phyloP scores from a whole-genome alignment of 225 moss, liverwort and hornwort genomes.

The Pseudisothecium myosuroides region DNA sequence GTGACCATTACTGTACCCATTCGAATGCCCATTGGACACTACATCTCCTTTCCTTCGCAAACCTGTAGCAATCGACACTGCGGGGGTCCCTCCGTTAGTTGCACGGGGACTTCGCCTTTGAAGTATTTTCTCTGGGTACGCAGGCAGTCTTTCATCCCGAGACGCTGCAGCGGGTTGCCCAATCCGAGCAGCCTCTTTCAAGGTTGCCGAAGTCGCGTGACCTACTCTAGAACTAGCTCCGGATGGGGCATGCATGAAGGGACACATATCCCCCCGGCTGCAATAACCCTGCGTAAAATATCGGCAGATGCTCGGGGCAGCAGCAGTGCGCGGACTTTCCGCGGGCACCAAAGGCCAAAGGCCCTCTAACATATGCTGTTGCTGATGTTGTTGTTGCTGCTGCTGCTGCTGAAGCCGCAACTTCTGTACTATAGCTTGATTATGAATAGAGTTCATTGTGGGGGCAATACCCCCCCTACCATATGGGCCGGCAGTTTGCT shows the following conservation, averaged over 20 bases:
- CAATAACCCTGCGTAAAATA: constrained; percentile 90
- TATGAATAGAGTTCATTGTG: constrained; percentile 49
- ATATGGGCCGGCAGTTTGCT: constrained; percentile 38
- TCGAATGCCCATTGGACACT: constrained; percentile 31
- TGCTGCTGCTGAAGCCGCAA: constrained; percentile 38
- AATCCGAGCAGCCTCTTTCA: constrained; percentile 38
- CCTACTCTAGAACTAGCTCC: constrained; percentile 32
- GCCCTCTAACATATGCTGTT: constrained; percentile 41
- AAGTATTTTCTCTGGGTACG: constrained; percentile 58
- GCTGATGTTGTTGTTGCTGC: constrained; percentile 26
- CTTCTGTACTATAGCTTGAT: constrained; percentile 24
- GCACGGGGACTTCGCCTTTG: constrained; percentile 59
- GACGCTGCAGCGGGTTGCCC: constrained; percentile 20
- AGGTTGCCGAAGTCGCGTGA: constrained; percentile 21
- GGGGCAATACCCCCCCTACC: constrained; percentile 56
- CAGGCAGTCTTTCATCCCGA: constrained; percentile 57
- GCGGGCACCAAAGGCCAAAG: constrained; percentile 34
- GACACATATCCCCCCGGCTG: constrained; percentile 92
- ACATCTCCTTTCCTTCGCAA: constrained; percentile 44
- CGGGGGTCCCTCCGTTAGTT: constrained; percentile 19
- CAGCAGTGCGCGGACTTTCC: constrained; percentile 31
- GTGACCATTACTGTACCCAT: constrained; percentile 48
- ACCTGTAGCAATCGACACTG: constrained; percentile 11
- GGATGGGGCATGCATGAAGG: constrained; percentile 62
- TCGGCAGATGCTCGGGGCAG: constrained; percentile 64